These are phyloP conservation scores for Penicillium sp. DNA, from an alignment of 2,329 filamentous ascomycete genomes.

Conservation along the genomic window DNA sequence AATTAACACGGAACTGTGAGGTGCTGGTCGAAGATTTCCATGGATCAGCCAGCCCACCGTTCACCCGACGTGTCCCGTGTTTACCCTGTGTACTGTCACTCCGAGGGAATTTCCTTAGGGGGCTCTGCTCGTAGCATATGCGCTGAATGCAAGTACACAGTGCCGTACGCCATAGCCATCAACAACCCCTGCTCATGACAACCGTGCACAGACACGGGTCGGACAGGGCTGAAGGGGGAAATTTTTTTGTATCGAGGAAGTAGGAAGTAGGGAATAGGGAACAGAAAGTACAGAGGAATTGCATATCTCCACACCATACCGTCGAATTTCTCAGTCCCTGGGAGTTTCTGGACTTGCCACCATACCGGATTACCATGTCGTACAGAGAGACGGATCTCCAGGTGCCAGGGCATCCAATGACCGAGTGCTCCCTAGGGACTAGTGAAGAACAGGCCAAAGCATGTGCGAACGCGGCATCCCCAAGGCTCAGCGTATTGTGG, in stretches of 20 bases:
- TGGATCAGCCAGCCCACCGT: constrained; percentile 19
- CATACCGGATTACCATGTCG: not conserved
- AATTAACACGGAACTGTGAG: not conserved
- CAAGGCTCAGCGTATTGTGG: constrained; percentile 4
- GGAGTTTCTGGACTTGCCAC: constrained; percentile 10
- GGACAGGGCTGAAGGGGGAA: constrained; percentile 14
- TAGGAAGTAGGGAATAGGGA: not conserved
- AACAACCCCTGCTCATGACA: constrained; percentile 5
- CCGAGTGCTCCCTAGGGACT: not conserved
- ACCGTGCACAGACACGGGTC: constrained; percentile 16
- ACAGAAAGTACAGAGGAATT: too few relatives aligned
- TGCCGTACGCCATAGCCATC: not conserved
- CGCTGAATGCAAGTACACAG: not conserved
- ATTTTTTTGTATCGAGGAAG: not conserved
- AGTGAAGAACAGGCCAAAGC: not conserved
- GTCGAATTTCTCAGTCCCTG: not conserved
- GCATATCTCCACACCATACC: not conserved
- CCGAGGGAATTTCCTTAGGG: not conserved
- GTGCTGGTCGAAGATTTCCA: not conserved
- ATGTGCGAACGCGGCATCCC: not conserved
- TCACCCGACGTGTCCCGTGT: constrained; percentile 9
- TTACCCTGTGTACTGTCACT: not conserved
- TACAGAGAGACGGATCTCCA: not conserved
- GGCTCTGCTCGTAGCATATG: not conserved
- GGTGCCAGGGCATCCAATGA: not conserved